Conservation (phyloP, 2,329 filamentous ascomycete species). For the Stagonosporopsis cucurbitacearum region DNA sequence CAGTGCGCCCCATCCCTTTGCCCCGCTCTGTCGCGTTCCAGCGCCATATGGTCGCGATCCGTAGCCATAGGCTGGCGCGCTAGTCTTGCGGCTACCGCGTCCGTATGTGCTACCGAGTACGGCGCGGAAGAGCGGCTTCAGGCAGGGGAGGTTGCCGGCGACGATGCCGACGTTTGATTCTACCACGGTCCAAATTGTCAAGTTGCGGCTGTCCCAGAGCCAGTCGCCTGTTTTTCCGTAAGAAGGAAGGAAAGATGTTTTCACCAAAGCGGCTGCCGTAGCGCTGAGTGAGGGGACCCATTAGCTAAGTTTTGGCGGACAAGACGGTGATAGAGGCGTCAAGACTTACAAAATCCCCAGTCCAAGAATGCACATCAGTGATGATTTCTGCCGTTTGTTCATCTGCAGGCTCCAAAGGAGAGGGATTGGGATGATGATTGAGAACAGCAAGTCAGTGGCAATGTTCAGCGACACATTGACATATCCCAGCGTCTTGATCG, state of each 20-base stretch:
- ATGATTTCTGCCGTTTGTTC: slow-evolving; percentile 50
- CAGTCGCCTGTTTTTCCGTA: slow-evolving; percentile 49
- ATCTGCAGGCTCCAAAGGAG: slow-evolving; percentile 47
- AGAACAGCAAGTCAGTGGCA: slow-evolving; percentile 52
- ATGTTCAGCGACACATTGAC: slow-evolving; percentile 54
- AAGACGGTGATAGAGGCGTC: too few species aligned
- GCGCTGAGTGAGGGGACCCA: slow-evolving; percentile 28
- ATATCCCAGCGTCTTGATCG: slow-evolving; percentile 54
- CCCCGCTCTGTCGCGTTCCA: slow-evolving; percentile 21
- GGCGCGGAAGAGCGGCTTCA: slow-evolving; percentile 52
- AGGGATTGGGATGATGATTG: slow-evolving; percentile 48
- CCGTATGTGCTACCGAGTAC: slow-evolving; percentile 45
- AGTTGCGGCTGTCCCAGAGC: slow-evolving; percentile 52
- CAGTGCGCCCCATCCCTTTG: slow-evolving; percentile 18
- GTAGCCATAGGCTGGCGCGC: slow-evolving; percentile 16
- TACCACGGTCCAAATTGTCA: slow-evolving; percentile 57
- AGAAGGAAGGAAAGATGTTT: slow-evolving; percentile 44
- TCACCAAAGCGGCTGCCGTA: slow-evolving; percentile 52
- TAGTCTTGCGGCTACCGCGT: slow-evolving; percentile 25
- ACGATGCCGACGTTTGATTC: slow-evolving; percentile 55
- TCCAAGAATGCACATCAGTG: slow-evolving; percentile 52
- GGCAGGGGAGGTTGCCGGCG: slow-evolving; percentile 51
- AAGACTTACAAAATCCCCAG: slow-evolving; percentile 51
- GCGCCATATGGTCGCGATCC: slow-evolving; percentile 19
- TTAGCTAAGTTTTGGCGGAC: background rate